These are phyloP conservation scores for Lentinula raphanica DNA, from an alignment of 768 basidiomycete species.

Conservation along the genomic window DNA sequence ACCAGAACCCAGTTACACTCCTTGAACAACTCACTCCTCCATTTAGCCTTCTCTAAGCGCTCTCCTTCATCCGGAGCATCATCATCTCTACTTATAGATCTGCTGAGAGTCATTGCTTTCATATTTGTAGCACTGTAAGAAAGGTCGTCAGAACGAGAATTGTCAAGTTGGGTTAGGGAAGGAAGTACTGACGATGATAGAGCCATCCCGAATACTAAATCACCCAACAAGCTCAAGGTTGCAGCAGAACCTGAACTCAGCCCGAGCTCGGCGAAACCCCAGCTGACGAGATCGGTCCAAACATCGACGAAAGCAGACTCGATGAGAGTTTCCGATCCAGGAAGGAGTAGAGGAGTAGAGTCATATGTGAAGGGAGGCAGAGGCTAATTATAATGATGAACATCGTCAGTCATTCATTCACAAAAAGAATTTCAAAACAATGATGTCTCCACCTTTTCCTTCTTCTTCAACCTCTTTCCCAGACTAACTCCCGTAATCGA, in stretches of 20 bases:
- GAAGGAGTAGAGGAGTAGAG: constrained; percentile 64
- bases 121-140: not conserved
- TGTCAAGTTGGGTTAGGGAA: not conserved
- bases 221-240: not conserved
- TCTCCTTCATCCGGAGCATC: not conserved
- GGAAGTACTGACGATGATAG: not conserved
- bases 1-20: constrained; percentile 88
- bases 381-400: not conserved
- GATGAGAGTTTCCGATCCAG: constrained; percentile 69
- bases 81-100: not conserved
- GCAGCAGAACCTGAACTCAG: not conserved
- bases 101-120: not conserved
- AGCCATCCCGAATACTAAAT: not conserved
- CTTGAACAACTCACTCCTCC: not conserved
- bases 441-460: constrained; percentile 44
- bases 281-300: constrained; percentile 69
- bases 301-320: constrained; percentile 90
- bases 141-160: not conserved
- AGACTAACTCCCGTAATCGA: constrained; percentile 20
- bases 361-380: constrained; percentile 87
- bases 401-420: not conserved
- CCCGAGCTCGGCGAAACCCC: constrained; percentile 18
- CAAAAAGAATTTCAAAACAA: no score
- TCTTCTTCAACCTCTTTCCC: constrained; percentile 76
- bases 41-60: not conserved